These are phyloP conservation scores for Lachnellula arida DNA, from an alignment of 2,329 filamentous ascomycete genomes.

Conservation along the genomic window DNA sequence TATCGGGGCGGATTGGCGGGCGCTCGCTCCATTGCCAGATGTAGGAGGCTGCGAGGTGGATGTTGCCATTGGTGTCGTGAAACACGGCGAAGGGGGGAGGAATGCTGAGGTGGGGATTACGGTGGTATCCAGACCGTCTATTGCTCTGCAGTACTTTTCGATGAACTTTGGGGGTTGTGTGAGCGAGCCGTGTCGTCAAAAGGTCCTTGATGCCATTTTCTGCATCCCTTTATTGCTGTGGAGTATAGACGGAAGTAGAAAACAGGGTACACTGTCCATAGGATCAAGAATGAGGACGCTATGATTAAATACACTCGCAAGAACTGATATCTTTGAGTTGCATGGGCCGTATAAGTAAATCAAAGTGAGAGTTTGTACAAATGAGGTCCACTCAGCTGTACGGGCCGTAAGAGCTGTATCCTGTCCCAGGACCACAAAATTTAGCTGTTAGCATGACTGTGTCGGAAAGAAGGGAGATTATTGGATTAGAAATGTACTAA, in stretches of 20 bases:
- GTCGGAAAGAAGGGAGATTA: no score
- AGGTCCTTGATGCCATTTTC: conserved; percentile 51
- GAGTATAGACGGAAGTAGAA: not conserved
- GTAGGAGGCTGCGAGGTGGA: conserved; percentile 6
- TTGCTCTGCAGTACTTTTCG: conserved; percentile 5
- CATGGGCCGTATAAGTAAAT: no score
- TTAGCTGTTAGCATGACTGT: no score
- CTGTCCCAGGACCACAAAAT: no score
- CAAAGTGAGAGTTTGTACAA: no score
- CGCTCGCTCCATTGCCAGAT: conserved; percentile 13
- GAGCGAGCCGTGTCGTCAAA: conserved; percentile 91
- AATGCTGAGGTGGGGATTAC: not conserved
- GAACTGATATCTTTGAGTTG: no score
- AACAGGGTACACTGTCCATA: not conserved
- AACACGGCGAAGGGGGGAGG: conserved; percentile 8
- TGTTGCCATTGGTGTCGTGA: conserved; percentile 15
- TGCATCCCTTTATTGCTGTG: not conserved
- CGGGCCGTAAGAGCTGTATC: no score
- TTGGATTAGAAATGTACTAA: no score
- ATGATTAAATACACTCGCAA: no score
- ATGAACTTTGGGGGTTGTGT: conserved; percentile 45
- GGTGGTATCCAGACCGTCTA: conserved; percentile 3
- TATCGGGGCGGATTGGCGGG: no score
- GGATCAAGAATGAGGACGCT: no score
- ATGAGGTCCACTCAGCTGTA: no score